Base-by-base conservation (phyloP, 225 moss, liverwort and hornwort genomes). In the Antitrichia curtipendula region DNA sequence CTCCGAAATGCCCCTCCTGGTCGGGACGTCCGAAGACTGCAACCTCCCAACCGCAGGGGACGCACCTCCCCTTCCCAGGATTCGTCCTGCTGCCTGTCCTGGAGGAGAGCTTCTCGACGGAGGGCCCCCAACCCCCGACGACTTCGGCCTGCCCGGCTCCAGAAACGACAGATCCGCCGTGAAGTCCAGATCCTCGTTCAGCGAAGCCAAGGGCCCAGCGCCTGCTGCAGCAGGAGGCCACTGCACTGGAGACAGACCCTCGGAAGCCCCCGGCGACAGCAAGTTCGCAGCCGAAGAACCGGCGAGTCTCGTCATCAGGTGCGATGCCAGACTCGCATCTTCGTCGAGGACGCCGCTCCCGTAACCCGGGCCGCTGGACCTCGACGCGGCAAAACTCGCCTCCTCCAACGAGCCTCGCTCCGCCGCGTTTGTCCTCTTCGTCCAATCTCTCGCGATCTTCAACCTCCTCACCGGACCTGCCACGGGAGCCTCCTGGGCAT, bases 191-290 rank as follows among this genome's bases (percentile, higher is more conserved):
- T 88, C 80, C 86, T 70, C 91, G 14, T 84, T n/a, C 81, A 82
- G 59, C 49, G 82, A 84, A 52, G 87, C 87, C 83, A 47, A 76
- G 25, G 87, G 75, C 88, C 91, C 84, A 25, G 66, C 60, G 60
- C 87, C 90, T 54, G 78, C 77, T n/a, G 64, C 78, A 27, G 71
- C 71, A 38, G 86, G 86, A 54, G 89, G 86, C 89, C 91, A 90
- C 36, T 81, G 90, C 77, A 82, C 81, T 59, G 88, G 86, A 25
- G 90, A 61, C 78, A 68, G 65, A 65, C 52, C 90, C 73, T 87
- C 87, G 12, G 86, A 23, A 40, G 66, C 76, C 45, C 78, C 85
- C 58, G 64, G 13, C 61, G 87, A 57, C 54, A 85, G 68, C 32
- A 73, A 53, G 50, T 92, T 89, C 68, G 82, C 49, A 81, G 61